Base-by-base conservation (phyloP, 371 early-diverging fungal species). In the Zychaea mexicana region DNA sequence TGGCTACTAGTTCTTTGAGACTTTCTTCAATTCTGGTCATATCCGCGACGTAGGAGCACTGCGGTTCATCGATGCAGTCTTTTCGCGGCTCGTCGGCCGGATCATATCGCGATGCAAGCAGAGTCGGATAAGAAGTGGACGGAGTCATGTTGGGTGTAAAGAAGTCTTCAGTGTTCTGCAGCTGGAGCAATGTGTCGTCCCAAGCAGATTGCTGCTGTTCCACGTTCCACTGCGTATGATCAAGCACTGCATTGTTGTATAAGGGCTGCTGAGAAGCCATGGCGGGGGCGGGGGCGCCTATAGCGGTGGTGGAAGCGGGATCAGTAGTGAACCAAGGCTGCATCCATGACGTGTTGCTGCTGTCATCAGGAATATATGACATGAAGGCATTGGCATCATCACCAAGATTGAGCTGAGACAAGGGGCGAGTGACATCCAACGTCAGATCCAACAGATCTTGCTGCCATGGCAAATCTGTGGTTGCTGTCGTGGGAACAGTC, bases 51-150 rank as follows among this genome's bases (percentile, higher is more conserved):
- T 47, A 42, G 22, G 52, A 47, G 22, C 49, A 49, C 24, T 4
- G 22, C 21, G 24, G 24, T 1, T 4, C 22, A 24, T 49, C 49
- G 13, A 17, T 32, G 31, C 13, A 32, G 7, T 64, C 52, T 17
- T 26, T 38, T 13, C 24, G 45, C 17, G 26, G 52, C 22, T 54
- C 24, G 36, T 61, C 33, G 22, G 32, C 33, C 13, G 70, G 70
- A 4, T 66, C 70, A 24, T 62, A 70, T 24, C 64, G 52, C 15
- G 70, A 66, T 21, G 61, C 65, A 38, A 70, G 45, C 2, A 70
- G 52, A 13, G 70, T 66, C 10, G 70, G 70, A 36, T 62, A 70
- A 15, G 54, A 61, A 6, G 38, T 30, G 9, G 46, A 49, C 22
- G 60, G 69, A 49, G 49, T 49, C 22, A 42, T 15, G n/a, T 42